Evolutionary conservation across 148 eudicot genomes (phyloP).

Genomic region (Vaccinium corymbosum): DNA sequence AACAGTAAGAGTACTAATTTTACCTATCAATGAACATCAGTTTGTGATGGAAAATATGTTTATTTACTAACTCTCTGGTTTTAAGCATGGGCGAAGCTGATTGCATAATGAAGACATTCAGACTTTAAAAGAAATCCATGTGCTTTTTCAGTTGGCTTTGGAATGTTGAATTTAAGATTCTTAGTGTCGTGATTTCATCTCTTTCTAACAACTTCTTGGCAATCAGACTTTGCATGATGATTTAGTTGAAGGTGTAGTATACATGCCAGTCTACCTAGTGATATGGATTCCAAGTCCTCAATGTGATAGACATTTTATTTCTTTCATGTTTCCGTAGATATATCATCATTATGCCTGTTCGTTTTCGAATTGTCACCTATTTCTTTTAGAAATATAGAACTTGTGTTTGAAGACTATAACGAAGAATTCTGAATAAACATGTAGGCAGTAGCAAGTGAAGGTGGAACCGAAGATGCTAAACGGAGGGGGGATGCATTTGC

Average conservation of each 20-base stretch:
- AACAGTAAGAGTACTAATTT: background rate
- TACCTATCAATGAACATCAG: background rate
- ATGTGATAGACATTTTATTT: constrained; percentile 5
- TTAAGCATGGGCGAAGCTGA: background rate
- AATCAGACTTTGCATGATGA: background rate
- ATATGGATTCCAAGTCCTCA: constrained; percentile 4
- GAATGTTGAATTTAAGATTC: background rate
- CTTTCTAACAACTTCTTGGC: background rate
- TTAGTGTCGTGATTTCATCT: background rate
- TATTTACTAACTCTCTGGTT: background rate
- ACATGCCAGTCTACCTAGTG: background rate
- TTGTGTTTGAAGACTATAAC: constrained; percentile 1
- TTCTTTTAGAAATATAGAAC: background rate
- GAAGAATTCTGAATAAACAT: constrained; percentile 2
- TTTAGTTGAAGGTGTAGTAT: background rate
- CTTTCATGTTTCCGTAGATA: background rate
- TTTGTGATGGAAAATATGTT: background rate
- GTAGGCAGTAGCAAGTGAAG: constrained; percentile 99
- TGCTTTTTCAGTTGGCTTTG: background rate
- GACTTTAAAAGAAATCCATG: background rate
- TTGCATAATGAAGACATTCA: background rate
- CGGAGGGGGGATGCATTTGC: constrained; percentile 98
- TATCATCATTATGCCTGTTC: background rate
- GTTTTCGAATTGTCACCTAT: background rate
- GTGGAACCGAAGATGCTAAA: constrained; percentile 96